Evolutionary conservation across 2,329 filamentous ascomycete species (phyloP).

Genomic region (Hypomyces rosellus): DNA sequence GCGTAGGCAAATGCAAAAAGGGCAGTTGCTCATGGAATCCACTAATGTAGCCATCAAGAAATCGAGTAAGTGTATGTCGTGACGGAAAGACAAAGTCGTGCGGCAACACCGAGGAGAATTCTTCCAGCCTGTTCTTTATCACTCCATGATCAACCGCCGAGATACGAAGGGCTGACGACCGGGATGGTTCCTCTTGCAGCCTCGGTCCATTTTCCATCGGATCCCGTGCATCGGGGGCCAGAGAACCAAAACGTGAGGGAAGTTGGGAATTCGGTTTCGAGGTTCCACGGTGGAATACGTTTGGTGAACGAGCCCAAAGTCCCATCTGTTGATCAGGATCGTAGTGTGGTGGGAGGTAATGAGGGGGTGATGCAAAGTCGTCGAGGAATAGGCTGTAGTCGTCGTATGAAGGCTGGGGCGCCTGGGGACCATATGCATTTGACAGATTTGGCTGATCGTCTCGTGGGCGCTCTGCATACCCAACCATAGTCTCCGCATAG

Average conservation of each 20-base stretch:
- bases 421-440: conserved; percentile 29
- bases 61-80: conserved; percentile 60
- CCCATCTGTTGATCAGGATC: conserved; percentile 48
- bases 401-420: conserved; percentile 37
- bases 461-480: conserved; percentile 42
- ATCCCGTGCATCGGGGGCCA: conserved; percentile 48
- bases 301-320: conserved; percentile 42
- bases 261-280: conserved; percentile 48
- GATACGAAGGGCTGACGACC: conserved; percentile 39
- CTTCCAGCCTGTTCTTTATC: conserved; percentile 53
- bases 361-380: conserved; percentile 47
- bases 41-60: conserved; percentile 63
- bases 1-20: conserved; percentile 61
- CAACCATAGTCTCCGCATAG: conserved; percentile 41
- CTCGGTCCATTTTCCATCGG: conserved; percentile 18
- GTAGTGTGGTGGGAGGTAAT: conserved; percentile 50
- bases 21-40: conserved; percentile 56
- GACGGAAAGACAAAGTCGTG: conserved; percentile 62
- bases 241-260: conserved; percentile 48
- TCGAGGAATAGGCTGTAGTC: conserved; percentile 56
- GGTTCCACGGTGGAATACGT: conserved; percentile 31
- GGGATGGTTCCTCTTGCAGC: conserved; percentile 24
- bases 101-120: conserved; percentile 55
- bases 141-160: conserved; percentile 48
- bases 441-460: conserved; percentile 39